Percentiles rank a stretch among this genome's conserved stretches.
phyloP scores from a whole-genome alignment of 2,329 filamentous ascomycete genomes.

The Sporothrix variecibatus region DNA sequence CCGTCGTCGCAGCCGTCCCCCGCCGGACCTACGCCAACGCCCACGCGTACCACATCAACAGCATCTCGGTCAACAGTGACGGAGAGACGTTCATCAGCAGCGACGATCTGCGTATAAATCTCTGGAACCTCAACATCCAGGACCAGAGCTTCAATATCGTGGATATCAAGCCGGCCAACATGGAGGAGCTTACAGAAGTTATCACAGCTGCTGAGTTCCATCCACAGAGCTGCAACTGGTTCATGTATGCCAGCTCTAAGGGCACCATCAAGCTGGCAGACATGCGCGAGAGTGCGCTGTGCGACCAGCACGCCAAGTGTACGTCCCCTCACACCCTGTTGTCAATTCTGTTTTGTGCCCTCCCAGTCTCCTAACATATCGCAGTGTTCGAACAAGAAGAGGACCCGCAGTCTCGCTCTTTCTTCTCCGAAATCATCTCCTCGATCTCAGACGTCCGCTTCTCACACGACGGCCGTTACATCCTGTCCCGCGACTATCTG shows the following conservation, averaged over 20 bases:
- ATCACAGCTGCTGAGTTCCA: conserved; percentile 99
- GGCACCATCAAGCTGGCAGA: conserved; percentile 98
- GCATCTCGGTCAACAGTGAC: conserved; percentile 99
- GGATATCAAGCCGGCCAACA: conserved; percentile 98
- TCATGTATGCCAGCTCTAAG: conserved; percentile 99
- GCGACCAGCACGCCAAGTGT: conserved; percentile 95
- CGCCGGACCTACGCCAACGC: conserved; percentile 97
- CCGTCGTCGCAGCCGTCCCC: conserved; percentile 93
- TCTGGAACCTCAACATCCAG: conserved; percentile 99
- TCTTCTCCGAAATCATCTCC: conserved; percentile 99
- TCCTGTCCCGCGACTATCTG: conserved; percentile 94
- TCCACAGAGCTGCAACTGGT: conserved; percentile 96
- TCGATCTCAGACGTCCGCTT: conserved; percentile 99
- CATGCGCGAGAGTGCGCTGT: conserved; percentile 95
- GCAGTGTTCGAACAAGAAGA: conserved; percentile 98
- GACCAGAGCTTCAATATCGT: conserved; percentile 99
- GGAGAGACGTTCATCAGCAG: conserved; percentile 99
- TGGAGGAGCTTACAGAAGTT: conserved; percentile 98
- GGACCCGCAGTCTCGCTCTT: conserved; percentile 92
- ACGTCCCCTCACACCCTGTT: conserved; percentile 42
- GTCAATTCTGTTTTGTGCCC: not conserved
- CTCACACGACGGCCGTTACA: conserved; percentile 93
- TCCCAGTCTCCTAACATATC: conserved; percentile 1
- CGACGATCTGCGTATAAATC: conserved; percentile 94
- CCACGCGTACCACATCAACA: conserved; percentile 99